phyloP scores from a whole-genome alignment of 2,329 filamentous ascomycete genomes.

The Colletotrichum nymphaeae region DNA sequence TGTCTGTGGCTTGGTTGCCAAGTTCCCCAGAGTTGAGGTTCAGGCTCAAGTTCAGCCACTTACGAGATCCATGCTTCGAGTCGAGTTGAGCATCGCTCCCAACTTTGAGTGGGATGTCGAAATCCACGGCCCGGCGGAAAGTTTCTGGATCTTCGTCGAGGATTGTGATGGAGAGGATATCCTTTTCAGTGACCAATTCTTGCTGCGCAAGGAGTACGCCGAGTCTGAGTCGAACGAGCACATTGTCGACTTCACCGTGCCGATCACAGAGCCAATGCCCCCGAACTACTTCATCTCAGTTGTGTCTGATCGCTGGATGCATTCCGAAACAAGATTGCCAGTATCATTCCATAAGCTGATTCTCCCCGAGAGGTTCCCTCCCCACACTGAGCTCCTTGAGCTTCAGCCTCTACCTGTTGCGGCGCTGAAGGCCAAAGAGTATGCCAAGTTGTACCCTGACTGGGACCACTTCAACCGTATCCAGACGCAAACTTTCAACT shows the following conservation, averaged over 20 bases:
- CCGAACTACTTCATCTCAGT: constrained; percentile 99
- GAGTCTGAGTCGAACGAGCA: constrained; percentile 90
- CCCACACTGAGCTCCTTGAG: constrained; percentile 91
- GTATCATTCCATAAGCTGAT: constrained; percentile 96
- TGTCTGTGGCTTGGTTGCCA: constrained; percentile 87
- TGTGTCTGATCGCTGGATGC: constrained; percentile 97
- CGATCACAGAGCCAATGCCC: constrained; percentile 97
- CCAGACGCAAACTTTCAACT: constrained; percentile 97
- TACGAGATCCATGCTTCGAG: constrained; percentile 90
- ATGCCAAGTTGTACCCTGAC: constrained; percentile 81
- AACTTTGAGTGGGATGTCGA: constrained; percentile 96
- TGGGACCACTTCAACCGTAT: constrained; percentile 96
- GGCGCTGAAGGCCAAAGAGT: constrained; percentile 88
- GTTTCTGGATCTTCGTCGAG: constrained; percentile 97
- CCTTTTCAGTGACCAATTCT: constrained; percentile 92
- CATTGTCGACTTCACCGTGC: constrained; percentile 93
- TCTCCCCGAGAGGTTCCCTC: constrained; percentile 93
- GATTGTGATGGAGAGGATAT: constrained; percentile 98
- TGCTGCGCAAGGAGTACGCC: constrained; percentile 91
- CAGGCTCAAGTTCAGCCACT: constrained; percentile 95
- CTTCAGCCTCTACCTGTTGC: constrained; percentile 91
- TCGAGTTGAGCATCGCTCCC: constrained; percentile 91
- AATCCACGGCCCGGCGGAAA: constrained; percentile 88
- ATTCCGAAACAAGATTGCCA: constrained; percentile 91
- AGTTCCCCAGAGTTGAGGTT: constrained; percentile 92